Base-by-base conservation (phyloP, 2,329 filamentous ascomycete genomes). In the Colletotrichum echinochloae region DNA sequence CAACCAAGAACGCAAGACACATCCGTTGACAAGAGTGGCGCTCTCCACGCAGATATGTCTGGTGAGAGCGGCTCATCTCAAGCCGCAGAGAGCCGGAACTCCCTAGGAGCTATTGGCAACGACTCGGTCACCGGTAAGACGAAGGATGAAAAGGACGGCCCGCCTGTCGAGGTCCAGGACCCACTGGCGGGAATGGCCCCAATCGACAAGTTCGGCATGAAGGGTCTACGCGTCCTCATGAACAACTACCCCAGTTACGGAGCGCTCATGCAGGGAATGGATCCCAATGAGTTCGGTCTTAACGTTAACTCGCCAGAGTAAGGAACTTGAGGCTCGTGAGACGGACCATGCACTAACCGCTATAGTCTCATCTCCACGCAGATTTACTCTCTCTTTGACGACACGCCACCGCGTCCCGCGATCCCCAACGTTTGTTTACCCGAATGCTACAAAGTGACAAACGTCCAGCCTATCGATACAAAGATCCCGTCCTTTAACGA, bases 401-500 rank as follows among this genome's bases (percentile, higher is more conserved):
- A 90, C 64, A 76, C 81, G n/a, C 85, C 88, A 35, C 87, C 89
- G 16, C 83, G 87, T 72, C 88, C 89, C 46, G 83, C 86, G 4
- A 82, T 90, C 39, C 85, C 86, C 28, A 87, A 86, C 66, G 89
- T 87, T 72, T 84, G 84, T 16, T 79, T 91, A 37, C 90, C 90
- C 0, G 90, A 92, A 55, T 92, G 90, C 78, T 92, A 92, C 76
- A 87, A 85, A 63, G 90, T 92, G 41, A 89, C 86, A 72, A 92
- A 92, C 72, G 88, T 91, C 33, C 88, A 90, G 73, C 85, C 88
- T 3, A 86, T 92, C 62, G 88, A 91, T 72, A 88, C 85, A 74
- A 91, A 91, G 78, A 89, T 91, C 59, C 83, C 83, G 49, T 90
- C 86, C 73, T 91, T 92, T 79, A 91, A 91, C 74, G 90, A 92